A percentile compares a stretch with the other conserved stretches of the same genome.
These are phyloP conservation scores for Penicillium coprophilum DNA, from an alignment of 495 filamentous ascomycete species.

Conservation along the genomic window DNA sequence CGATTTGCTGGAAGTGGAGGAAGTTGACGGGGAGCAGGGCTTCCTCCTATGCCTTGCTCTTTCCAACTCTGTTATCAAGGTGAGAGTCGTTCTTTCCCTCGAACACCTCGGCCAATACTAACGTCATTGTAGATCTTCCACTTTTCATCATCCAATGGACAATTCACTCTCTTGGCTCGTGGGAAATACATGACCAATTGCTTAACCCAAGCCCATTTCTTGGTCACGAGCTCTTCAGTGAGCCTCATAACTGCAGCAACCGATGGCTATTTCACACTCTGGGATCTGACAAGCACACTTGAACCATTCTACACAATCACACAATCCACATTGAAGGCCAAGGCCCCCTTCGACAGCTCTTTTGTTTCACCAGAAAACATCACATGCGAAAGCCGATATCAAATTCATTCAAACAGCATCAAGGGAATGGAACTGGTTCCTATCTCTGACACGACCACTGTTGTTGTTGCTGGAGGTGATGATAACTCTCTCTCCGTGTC, in stretches of 20 bases:
- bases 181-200: constrained; percentile 77
- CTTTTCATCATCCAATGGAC: constrained; percentile 46
- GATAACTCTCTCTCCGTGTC: constrained; percentile 73
- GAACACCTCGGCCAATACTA: constrained; percentile 1
- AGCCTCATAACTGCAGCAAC: constrained; percentile 59
- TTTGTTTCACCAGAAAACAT: constrained; percentile 26
- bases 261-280: constrained; percentile 60
- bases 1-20: constrained; percentile 49
- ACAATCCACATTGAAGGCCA: constrained; percentile 21
- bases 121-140: constrained; percentile 49
- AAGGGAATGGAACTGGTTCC: constrained; percentile 52
- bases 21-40: constrained; percentile 16
- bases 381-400: constrained; percentile 38
- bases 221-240: constrained; percentile 27
- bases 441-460: constrained; percentile 29
- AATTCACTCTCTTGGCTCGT: constrained; percentile 55
- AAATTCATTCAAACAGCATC: constrained; percentile 73
- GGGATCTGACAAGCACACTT: constrained; percentile 44
- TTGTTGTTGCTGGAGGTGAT: constrained; percentile 78
- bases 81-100: constrained; percentile 23
- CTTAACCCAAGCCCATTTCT: constrained; percentile 67
- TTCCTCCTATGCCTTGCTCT: constrained; percentile 65
- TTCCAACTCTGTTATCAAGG: constrained; percentile 75
- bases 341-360: constrained; percentile 16
- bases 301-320: constrained; percentile 33